Conservation (phyloP, 768 basidiomycete species). For the Podaxis sp. region DNA sequence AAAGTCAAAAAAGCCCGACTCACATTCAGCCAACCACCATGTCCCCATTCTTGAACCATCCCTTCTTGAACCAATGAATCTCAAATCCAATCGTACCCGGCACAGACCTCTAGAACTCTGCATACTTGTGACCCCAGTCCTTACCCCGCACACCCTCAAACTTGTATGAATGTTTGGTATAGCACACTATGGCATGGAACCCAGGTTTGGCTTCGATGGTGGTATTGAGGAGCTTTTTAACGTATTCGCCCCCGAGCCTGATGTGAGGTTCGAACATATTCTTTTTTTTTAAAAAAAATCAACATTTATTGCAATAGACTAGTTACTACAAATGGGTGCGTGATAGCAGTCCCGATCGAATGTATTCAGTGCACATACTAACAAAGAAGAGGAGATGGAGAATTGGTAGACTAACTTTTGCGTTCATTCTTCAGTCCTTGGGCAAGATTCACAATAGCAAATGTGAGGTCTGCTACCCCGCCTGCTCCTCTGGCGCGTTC, state of each 20-base stretch:
- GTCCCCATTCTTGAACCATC: conserved; percentile 18
- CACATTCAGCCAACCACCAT: conserved; percentile 25
- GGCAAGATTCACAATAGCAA: not conserved
- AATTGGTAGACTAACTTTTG: not conserved
- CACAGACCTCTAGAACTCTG: not conserved
- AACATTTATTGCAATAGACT: too few species aligned
- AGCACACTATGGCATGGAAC: conserved; percentile 8
- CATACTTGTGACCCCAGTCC: conserved; percentile 15
- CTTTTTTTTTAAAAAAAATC: too few species aligned
- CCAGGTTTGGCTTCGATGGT: not conserved
- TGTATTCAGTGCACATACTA: not conserved
- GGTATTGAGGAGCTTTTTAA: not conserved
- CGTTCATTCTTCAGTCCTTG: not conserved
- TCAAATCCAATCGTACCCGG: conserved; percentile 17
- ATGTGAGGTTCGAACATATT: too few species aligned
- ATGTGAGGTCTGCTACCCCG: not conserved
- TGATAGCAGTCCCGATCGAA: too few species aligned
- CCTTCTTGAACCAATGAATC: conserved; percentile 22
- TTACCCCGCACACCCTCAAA: conserved; percentile 11
- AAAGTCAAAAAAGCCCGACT: not conserved
- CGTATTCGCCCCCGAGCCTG: not conserved
- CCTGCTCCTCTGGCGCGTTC: not conserved
- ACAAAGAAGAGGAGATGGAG: not conserved
- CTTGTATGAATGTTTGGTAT: conserved; percentile 7
- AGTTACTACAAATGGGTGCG: too few species aligned